phyloP scores from a whole-genome alignment of 2,329 filamentous ascomycete species.

The Trichoderma endophyticum region DNA sequence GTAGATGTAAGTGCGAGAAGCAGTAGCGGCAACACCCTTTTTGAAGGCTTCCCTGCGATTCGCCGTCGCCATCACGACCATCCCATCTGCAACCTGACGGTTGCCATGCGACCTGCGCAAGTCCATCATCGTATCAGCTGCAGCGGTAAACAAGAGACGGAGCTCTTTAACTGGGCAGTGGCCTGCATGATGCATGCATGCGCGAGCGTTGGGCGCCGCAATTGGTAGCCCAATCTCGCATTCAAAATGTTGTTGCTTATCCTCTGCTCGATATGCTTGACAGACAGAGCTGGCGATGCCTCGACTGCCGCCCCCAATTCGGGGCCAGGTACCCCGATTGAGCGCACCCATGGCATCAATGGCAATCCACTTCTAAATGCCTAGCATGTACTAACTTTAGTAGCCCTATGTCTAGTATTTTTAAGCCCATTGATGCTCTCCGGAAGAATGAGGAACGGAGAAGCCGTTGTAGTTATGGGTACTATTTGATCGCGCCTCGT shows the following conservation, averaged over 20 bases:
- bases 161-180: background rate
- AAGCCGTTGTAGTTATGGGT: background rate
- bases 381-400: background rate
- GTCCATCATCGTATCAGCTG: constrained; percentile 1
- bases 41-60: background rate
- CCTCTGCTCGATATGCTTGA: background rate
- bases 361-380: background rate
- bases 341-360: background rate
- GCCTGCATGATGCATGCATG: constrained; percentile 12
- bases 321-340: background rate
- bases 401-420: background rate
- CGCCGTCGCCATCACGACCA: constrained; percentile 7
- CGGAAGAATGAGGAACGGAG: constrained; percentile 5
- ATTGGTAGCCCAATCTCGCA: background rate
- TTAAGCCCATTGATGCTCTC: background rate
- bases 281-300: background rate
- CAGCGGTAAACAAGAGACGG: constrained; percentile 9
- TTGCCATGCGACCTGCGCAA: constrained; percentile 14
- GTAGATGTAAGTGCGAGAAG: constrained; percentile 1
- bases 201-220: background rate
- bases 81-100: background rate
- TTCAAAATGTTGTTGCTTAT: background rate
- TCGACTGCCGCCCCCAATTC: background rate
- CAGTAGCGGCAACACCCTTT: constrained; percentile 7
- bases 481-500: background rate